Base-by-base conservation (phyloP, 768 basidiomycete species). In the Terana coerulea region DNA sequence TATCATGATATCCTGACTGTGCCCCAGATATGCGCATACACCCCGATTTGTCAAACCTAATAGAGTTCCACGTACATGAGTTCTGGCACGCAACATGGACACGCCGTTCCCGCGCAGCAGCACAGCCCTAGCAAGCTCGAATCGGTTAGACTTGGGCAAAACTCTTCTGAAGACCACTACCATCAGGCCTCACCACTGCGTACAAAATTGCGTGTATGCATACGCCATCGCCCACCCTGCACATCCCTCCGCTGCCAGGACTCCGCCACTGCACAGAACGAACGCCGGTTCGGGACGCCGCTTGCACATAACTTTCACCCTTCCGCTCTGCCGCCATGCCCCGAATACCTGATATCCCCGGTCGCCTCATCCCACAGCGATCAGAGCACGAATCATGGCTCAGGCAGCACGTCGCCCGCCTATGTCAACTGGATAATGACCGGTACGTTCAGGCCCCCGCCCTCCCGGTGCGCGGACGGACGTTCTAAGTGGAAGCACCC, bases 281-380 rank as follows among this genome's bases (percentile, higher is more conserved):
- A 22, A 39, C 37, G 37, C 37, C 37, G 37, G 37, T 22, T n/a
- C 37, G 17, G 37, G n/a, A n/a, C n/a, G n/a, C n/a, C 39, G 21
- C 39, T 19, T 22, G 39, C 25, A 40, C 39, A 40, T 40, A 22
- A 22, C 39, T 40, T 40, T 24, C 31, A 46, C 45, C 30, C 37
- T 39, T n/a, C 24, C 11, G 31, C 24, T 8, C 30, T 44, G 15
- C 50, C 15, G 36, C 21, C 46, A 81, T 80, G 79, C 72, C 79
- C 56, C 72, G 70, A 52, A 75, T 86, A 56, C 87, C 87, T 44
- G 80, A 86, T n/a, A 73, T 91, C 29, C 89, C 89, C 52, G 89
- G 89, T 24, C 60, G 53, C 1, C 75, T 75, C 25, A 64, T 91
- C 36, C 73, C 74, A 9, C 75, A 71, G 42, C 66, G 74, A 52